Conservation (phyloP, 805 yeast species). For the Zygoascus ofunaensis region DNA sequence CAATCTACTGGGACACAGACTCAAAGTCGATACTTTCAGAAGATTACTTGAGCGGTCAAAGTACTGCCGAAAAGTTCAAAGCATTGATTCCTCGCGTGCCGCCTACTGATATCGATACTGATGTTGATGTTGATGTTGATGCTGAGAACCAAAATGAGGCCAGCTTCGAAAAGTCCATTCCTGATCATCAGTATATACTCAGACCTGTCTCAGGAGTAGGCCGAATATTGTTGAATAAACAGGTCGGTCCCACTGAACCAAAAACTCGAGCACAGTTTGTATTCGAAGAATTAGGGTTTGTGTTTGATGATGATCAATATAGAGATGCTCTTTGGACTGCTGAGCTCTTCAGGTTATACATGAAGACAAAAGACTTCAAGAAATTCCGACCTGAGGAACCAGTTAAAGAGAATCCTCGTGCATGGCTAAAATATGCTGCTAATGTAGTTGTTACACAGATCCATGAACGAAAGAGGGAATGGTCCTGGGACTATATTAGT, state of each 20-base stretch:
- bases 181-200: conserved; percentile 37
- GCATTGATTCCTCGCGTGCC: conserved; percentile 1
- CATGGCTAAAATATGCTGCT: conserved; percentile 80
- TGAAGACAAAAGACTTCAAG: conserved; percentile 66
- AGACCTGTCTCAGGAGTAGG: conserved; percentile 89
- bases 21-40: conserved; percentile 39
- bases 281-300: conserved; percentile 84
- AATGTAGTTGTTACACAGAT: conserved; percentile 68
- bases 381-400: conserved; percentile 53
- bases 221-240: conserved; percentile 67
- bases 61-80: neutral
- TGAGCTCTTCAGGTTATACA: conserved; percentile 70
- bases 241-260: conserved; percentile 39
- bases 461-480: conserved; percentile 66
- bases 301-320: conserved; percentile 77
- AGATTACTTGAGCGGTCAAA: conserved; percentile 13
- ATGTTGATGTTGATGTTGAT: no score
- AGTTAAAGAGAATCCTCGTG: conserved; percentile 52
- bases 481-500: conserved; percentile 83
- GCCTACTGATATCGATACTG: neutral
- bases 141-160: no score
- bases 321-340: conserved; percentile 72
- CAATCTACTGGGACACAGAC: conserved; percentile 79
- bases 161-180: neutral
- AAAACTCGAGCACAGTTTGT: conserved; percentile 66